These are phyloP conservation scores for Hericium erinaceus DNA, from an alignment of 768 basidiomycete species.

Conservation along the genomic window DNA sequence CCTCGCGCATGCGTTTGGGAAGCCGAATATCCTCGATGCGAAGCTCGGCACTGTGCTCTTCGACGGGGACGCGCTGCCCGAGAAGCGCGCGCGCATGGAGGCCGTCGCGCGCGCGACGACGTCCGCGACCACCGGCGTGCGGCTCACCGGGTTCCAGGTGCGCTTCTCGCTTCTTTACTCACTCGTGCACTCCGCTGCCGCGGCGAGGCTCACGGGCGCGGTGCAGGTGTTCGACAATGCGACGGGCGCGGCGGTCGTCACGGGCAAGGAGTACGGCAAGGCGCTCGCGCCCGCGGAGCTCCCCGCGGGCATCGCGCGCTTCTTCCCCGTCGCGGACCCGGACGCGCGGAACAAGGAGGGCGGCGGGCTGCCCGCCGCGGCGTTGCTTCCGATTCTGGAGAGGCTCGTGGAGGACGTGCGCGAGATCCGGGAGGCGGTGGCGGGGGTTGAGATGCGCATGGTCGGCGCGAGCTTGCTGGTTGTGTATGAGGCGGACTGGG, in stretches of 20 bases:
- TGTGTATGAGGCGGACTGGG: conserved; percentile 60
- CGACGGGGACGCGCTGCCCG: conserved; percentile 52
- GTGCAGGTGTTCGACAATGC: conserved; percentile 63
- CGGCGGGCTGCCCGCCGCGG: conserved; percentile 45
- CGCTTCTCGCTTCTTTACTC: conserved; percentile 19
- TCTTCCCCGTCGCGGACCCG: conserved; percentile 53
- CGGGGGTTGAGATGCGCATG: conserved; percentile 62
- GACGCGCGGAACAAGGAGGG: conserved; percentile 14
- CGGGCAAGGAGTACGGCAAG: conserved; percentile 73
- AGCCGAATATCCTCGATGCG: conserved; percentile 84
- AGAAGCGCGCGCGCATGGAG: conserved; percentile 75
- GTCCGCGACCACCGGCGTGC: conserved; percentile 62
- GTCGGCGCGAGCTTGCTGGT: conserved; percentile 76
- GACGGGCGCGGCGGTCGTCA: conserved; percentile 45
- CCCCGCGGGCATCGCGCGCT: conserved; percentile 63
- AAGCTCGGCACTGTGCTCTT: conserved; percentile 92
- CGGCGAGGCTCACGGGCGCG: background rate
- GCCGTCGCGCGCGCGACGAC: conserved; percentile 64
- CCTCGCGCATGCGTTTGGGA: conserved; percentile 57
- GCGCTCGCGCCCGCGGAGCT: conserved; percentile 61
- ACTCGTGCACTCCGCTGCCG: too few relatives aligned
- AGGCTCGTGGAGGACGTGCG: conserved; percentile 43
- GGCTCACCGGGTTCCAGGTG: conserved; percentile 90
- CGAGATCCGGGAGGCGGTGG: conserved; percentile 41
- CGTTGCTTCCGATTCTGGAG: conserved; percentile 49